Evolutionary conservation across 1,284 basidiomycete genomes (phyloP).

Genomic region (Cutaneotrichosporon mucoides): DNA sequence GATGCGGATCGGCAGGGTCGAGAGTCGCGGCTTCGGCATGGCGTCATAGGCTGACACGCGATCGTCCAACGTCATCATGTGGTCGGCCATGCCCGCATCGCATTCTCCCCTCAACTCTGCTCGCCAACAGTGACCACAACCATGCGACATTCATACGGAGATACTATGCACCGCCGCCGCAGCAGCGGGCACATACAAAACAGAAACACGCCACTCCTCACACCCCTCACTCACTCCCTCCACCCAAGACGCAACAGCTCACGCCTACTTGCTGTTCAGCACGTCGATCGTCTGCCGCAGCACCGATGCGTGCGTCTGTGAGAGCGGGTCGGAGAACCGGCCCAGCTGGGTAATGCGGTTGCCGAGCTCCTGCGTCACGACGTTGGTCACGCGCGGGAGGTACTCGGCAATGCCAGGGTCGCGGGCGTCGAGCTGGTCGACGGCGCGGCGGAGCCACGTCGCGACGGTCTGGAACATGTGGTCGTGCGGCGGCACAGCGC

Average conservation of each 20-base stretch:
- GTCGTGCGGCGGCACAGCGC: slow-evolving; percentile 27
- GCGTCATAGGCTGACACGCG: background rate
- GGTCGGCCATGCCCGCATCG: too few species aligned
- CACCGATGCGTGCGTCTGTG: slow-evolving; percentile 5
- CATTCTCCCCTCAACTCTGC: background rate
- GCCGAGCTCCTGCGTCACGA: slow-evolving; percentile 5
- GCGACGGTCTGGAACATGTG: slow-evolving; percentile 21
- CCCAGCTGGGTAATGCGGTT: slow-evolving; percentile 1
- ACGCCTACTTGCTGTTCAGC: slow-evolving; percentile 7
- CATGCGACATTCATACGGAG: background rate
- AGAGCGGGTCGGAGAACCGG: slow-evolving; percentile 5
- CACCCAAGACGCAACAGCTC: background rate
- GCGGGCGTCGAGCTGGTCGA: slow-evolving; percentile 25
- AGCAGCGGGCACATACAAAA: background rate
- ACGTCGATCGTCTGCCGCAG: slow-evolving; percentile 12
- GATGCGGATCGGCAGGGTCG: too few species aligned
- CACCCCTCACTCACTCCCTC: background rate
- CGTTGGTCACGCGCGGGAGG: slow-evolving; percentile 14
- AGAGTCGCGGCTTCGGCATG: too few species aligned
- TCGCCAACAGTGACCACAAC: background rate
- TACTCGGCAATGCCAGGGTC: slow-evolving; percentile 14
- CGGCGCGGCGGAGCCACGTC: slow-evolving; percentile 27
- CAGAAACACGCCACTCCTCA: too few species aligned
- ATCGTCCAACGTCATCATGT: background rate
- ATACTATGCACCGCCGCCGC: background rate